Percentiles rank a stretch among this genome's conserved stretches.
These are phyloP conservation scores for Umbelopsis isabellina DNA, from an alignment of 192 early-diverging fungal genomes.

Conservation along the genomic window DNA sequence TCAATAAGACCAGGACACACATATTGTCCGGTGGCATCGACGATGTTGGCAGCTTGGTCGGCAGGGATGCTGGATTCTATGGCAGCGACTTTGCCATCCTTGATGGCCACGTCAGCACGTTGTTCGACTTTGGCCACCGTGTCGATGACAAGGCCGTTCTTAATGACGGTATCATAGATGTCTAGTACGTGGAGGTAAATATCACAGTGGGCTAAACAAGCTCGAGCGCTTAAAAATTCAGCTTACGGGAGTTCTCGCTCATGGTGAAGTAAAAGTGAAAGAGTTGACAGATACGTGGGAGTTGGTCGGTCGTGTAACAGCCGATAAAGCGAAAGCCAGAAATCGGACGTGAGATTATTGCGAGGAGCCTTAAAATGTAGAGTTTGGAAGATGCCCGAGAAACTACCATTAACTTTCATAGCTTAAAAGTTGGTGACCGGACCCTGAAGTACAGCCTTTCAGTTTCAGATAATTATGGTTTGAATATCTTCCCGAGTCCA, in stretches of 20 bases:
- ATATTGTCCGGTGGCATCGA: slow-evolving; percentile 29
- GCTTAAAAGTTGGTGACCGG: neutral
- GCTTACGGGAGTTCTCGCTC: neutral
- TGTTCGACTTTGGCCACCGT: slow-evolving; percentile 11
- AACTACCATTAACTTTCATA: neutral
- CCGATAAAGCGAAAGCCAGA: neutral
- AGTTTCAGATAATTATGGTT: neutral
- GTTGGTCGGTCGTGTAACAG: neutral
- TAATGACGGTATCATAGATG: slow-evolving; percentile 31
- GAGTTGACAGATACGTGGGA: neutral
- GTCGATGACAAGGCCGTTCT: slow-evolving; percentile 30
- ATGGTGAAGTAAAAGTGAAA: neutral
- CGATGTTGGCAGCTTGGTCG: neutral
- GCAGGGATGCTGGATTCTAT: slow-evolving; percentile 15
- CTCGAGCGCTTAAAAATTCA: too few species aligned
- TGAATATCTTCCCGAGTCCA: neutral
- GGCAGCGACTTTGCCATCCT: slow-evolving; percentile 19
- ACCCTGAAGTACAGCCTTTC: slow-evolving; percentile 12
- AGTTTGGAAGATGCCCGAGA: neutral
- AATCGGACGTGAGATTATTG: neutral
- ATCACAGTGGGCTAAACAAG: too few species aligned
- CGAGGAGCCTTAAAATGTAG: neutral
- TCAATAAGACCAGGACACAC: slow-evolving; percentile 34
- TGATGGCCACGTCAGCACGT: slow-evolving; percentile 25
- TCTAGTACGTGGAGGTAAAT: neutral